Percentiles rank a stretch among this genome's conserved stretches.
Conservation (phyloP, 306 rosid species). For the Ziziphus jujuba region DNA sequence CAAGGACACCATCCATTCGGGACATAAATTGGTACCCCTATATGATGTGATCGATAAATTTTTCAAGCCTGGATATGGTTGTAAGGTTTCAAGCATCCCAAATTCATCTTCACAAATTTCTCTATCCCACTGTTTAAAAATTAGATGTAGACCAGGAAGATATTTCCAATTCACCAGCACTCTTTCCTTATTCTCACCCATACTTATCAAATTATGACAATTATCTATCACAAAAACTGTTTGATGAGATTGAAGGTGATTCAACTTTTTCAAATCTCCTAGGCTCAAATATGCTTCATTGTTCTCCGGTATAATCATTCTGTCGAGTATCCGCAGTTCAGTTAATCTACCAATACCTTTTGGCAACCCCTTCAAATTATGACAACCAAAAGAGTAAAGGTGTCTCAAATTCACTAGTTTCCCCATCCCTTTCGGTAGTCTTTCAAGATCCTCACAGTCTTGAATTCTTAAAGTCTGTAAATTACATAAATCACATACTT, state of each 20-base stretch:
- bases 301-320: background rate
- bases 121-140: no score
- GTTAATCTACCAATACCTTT: constrained; percentile 9
- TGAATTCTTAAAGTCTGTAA: background rate
- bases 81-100: background rate
- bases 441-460: background rate
- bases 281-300: background rate
- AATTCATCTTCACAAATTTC: background rate
- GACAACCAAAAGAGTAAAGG: background rate
- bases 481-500: no score
- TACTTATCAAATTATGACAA: background rate
- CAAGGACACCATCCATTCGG: constrained; percentile 11
- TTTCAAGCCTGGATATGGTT: constrained; percentile 4
- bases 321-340: constrained; percentile 8
- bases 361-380: constrained; percentile 5
- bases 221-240: background rate
- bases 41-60: fast-evolving
- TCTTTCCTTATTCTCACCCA: background rate
- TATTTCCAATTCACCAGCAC: background rate
- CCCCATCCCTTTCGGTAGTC: constrained; percentile 11
- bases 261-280: constrained; percentile 4
- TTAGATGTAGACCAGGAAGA: background rate
- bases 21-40: background rate
- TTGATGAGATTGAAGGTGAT: background rate
- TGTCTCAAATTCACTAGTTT: constrained; percentile 15